Base-by-base conservation (phyloP, 192 early-diverging fungal genomes). In the Phycomyces blakesleeanus region DNA sequence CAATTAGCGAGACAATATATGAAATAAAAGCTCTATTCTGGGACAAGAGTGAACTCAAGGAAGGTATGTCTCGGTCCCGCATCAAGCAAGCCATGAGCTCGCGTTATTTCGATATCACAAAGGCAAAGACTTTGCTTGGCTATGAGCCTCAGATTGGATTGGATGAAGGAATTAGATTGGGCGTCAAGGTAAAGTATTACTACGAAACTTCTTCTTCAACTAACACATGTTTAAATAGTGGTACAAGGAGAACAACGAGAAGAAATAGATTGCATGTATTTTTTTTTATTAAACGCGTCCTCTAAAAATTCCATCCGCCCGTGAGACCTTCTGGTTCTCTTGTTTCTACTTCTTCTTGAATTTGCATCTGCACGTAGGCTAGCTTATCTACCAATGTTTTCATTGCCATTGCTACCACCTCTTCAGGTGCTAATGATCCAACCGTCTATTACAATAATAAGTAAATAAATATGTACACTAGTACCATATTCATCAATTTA, bases 21-120 rank as follows among this genome's bases (percentile, higher is more conserved):
- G 60, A 67, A 3, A 51, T 94, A 44, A 83, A 88, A 50, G 70
- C 70, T 57, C 38, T 92, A 24, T 60, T 93, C 59, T 80, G 77
- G 2, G 78, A 81, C 14, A 51, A 87, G 56, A 80, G 69, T 57
- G 60, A 87, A 55, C 59, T 91, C 51, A 83, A 78, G 61, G 85
- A 91, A 42, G 90, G 91, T 2, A 85, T 93, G 10, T 88, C 93
- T 12, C 80, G 84, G 50, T 85, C 92, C 41, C 70, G 90, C 27
- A 84, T 98, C 40, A 89, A 87, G 58, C 82, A 93, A 57, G 82
- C 89, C 34, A 79, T 87, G 37, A 87, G 76, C 27, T 89, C 90
- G 57, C 85, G 94, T 47, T 95, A 91, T 75, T 93, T 92, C 71
- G 90, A 93, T 73, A 93, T 94, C 66, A 73, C 70, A 42, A 95